Base-by-base conservation (phyloP, 352 stramenopile genomes). In the Phytophthora quininea region DNA sequence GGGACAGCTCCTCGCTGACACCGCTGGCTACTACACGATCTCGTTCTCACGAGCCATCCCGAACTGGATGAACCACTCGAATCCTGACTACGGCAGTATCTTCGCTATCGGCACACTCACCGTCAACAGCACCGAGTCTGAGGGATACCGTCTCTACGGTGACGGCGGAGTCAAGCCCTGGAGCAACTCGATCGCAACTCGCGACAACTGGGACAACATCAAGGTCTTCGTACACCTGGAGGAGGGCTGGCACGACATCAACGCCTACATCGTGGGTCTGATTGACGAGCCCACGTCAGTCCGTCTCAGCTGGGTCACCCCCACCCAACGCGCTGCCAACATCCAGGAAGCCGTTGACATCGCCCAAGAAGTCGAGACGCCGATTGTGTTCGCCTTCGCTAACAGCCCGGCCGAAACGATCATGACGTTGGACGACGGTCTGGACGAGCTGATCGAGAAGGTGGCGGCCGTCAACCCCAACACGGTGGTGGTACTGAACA, bases 401-500 rank as follows among this genome's bases (percentile, higher is more conserved):
- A 76, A 76, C 55, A 73, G 58, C 37, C 69, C 69, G 5, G 58
- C 69, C 24, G 15, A 76, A 42, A 61, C 43, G 15, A 42, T 63
- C 58, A 53, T 76, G 58, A 70, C 54, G 11, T 47, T 75, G 52
- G 67, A 75, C 48, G 67, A 75, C 47, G 67, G 64, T 4, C 31
- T 73, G 69, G 59, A 76, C 59, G 64, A 76, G 27, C 45, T 73
- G 45, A 60, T 70, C 27, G 62, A 55, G 31, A 70, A 66, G 50
- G 64, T 76, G 35, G 58, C 69, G 40, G 69, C 64, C 7, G 69
- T 43, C 45, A 76, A 76, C 40, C 64, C 69, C n/a, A 76, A 76
- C 69, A 76, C 69, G 3, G 69, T 76, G 30, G 69, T 76, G 54
- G 64, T 76, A 49, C 63, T 76, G 29, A 72, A 76, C 58, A 76